Conservation (phyloP, 208 protist species). For the Trichomonas vaginalis region DNA sequence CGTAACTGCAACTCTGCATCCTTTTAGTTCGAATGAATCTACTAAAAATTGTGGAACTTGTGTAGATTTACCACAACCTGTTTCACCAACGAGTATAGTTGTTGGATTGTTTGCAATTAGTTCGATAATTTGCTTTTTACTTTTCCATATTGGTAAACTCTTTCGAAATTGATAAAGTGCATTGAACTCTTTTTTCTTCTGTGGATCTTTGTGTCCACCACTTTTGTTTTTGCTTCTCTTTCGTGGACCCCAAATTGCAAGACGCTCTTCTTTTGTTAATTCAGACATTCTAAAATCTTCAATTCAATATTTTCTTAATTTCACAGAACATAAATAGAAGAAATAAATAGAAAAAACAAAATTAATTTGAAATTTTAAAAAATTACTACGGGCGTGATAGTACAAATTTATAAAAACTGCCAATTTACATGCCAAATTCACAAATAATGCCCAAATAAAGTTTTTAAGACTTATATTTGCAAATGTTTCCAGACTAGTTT, state of each 20-base stretch:
- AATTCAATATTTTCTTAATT: not conserved
- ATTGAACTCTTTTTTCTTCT: not conserved
- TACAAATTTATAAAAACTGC: no score
- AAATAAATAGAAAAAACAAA: no score
- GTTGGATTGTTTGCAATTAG: slow-evolving; percentile 38
- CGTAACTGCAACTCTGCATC: slow-evolving; percentile 45
- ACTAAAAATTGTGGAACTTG: slow-evolving; percentile 63
- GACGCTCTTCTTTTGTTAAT: not conserved
- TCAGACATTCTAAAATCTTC: not conserved
- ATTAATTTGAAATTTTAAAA: no score
- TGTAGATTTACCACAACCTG: slow-evolving; percentile 62
- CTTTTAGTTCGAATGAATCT: slow-evolving; percentile 35
- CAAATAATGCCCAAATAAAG: no score
- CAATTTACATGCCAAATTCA: no score
- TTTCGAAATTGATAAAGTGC: not conserved
- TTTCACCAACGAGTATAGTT: slow-evolving; percentile 53
- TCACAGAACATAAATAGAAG: no score
- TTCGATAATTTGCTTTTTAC: slow-evolving; percentile 34
- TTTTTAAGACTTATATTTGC: no score
- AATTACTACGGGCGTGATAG: no score
- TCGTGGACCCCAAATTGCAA: not conserved
- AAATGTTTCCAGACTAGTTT: no score
- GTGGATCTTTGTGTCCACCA: not conserved
- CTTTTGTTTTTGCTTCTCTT: not conserved
- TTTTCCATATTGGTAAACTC: slow-evolving; percentile 26